These are phyloP conservation scores for Omphalotus olearius DNA, from an alignment of 1,284 basidiomycete species.

Conservation along the genomic window DNA sequence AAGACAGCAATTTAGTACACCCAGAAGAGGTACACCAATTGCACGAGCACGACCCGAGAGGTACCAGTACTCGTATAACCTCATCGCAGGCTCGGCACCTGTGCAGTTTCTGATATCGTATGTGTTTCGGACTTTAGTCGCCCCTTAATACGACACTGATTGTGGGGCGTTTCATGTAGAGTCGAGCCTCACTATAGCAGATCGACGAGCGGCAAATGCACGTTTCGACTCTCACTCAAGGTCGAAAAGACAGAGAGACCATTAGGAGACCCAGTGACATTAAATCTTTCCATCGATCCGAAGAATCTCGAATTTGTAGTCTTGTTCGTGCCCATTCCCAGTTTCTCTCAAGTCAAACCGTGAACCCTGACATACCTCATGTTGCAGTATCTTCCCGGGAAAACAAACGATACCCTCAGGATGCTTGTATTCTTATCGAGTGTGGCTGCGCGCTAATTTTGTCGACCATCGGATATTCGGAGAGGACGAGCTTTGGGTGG, in stretches of 20 bases:
- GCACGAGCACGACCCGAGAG: conserved; percentile 28
- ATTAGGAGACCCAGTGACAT: conserved; percentile 39
- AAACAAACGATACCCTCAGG: conserved; percentile 44
- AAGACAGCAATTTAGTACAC: conserved; percentile 12
- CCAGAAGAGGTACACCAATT: conserved; percentile 11
- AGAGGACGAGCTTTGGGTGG: conserved; percentile 57
- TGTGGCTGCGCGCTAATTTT: conserved; percentile 50
- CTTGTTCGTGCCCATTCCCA: conserved; percentile 36
- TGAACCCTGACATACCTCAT: background rate
- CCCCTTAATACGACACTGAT: background rate
- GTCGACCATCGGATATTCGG: conserved; percentile 56
- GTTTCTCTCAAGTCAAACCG: background rate
- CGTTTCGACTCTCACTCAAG: conserved; percentile 48
- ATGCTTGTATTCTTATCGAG: conserved; percentile 47
- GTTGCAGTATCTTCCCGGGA: conserved; percentile 51
- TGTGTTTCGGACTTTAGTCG: conserved; percentile 16
- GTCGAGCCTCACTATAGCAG: conserved; percentile 45
- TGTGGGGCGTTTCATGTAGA: conserved; percentile 24
- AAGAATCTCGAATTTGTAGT: conserved; percentile 48
- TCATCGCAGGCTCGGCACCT: conserved; percentile 36
- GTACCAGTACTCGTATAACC: conserved; percentile 42
- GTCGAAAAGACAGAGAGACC: conserved; percentile 48
- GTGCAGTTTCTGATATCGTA: conserved; percentile 44
- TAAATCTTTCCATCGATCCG: conserved; percentile 47
- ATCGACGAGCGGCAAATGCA: conserved; percentile 39